Evolutionary conservation across 1,139 yeast genomes (phyloP), one percentile per base, ranked within the genome.

Genomic region (Trichomonascaceae sp.): DNA sequence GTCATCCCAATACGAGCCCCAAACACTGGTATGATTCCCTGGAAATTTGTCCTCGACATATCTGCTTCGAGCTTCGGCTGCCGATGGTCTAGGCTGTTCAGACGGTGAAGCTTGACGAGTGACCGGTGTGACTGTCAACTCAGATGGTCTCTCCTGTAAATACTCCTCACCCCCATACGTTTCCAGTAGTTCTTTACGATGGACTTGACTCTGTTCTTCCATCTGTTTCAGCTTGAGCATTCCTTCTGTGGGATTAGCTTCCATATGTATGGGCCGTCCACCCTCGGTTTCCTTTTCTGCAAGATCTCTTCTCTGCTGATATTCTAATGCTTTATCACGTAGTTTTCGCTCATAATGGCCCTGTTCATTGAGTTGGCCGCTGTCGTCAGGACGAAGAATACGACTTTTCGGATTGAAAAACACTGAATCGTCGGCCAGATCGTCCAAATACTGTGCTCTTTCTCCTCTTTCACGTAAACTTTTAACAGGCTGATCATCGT

Each of bases 171-270:
- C 69, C 7, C 81, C 81, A 57, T 78, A 78, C 58, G 69, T 74
- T 36, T 67, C 74, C n/a, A 77, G 56, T 43, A 81, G 58, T 20
- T 55, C 57, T 45, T 65, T 62, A 50, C 70, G 66, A 51, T 68
- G 68, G 32, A 67, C 65, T 45, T 70, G 70, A 47, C 72, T 67
- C 49, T 72, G 69, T 54, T 74, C 64, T 52, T 76, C 70, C 47
- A 72, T 65, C 60, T 79, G 66, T 54, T 75, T 75, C 55, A 74
- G 69, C 52, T 73, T 74, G 45, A 81, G 56, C 73, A 76, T 71
- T 63, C 80, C 75, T 46, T 78, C 77, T 0, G 88, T 83, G 4
- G 88, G 88, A 53, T 81, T 79, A 2, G 84, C 83, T 58, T 81
- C 85, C 43, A 80, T 64, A 58, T 77, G 75, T 27, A 73, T 65